Percentiles rank a stretch among this genome's conserved stretches.
These are phyloP conservation scores for Scedosporium apiospermum DNA, from an alignment of 2,329 filamentous ascomycete species.

Conservation along the genomic window DNA sequence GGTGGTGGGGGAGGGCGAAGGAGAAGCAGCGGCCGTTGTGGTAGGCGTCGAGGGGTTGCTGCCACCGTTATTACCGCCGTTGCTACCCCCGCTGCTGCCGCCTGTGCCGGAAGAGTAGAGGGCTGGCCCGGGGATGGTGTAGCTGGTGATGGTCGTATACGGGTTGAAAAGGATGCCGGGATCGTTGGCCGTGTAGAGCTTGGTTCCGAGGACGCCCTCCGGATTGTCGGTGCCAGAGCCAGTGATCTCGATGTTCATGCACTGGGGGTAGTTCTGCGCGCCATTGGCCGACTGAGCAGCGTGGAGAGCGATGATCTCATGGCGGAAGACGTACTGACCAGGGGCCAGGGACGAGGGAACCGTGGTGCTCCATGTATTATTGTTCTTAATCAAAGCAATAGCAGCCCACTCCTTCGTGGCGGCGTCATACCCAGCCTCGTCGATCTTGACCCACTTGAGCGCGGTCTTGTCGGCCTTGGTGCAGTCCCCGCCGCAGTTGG, in stretches of 20 bases:
- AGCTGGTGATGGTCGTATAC: slow-evolving; percentile 16
- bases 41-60: not conserved
- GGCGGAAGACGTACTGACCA: slow-evolving; percentile 37
- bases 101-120: slow-evolving; percentile 10
- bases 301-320: slow-evolving; percentile 45
- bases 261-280: slow-evolving; percentile 43
- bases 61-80: not conserved
- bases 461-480: slow-evolving; percentile 39
- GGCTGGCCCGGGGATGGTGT: slow-evolving; percentile 18
- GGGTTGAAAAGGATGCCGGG: slow-evolving; percentile 24
- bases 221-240: slow-evolving; percentile 26
- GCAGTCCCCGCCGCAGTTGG: slow-evolving; percentile 49
- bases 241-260: slow-evolving; percentile 36
- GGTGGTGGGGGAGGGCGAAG: not conserved
- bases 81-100: not conserved
- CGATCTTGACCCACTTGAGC: slow-evolving; percentile 57
- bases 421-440: slow-evolving; percentile 40
- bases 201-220: slow-evolving; percentile 19
- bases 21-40: not conserved
- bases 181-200: slow-evolving; percentile 19
- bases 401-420: slow-evolving; percentile 25
- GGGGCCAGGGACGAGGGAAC: slow-evolving; percentile 22
- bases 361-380: slow-evolving; percentile 21
- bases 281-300: slow-evolving; percentile 29
- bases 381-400: slow-evolving; percentile 31